Base-by-base conservation (phyloP, 169 alveolate species). In the Neospora caninum region DNA sequence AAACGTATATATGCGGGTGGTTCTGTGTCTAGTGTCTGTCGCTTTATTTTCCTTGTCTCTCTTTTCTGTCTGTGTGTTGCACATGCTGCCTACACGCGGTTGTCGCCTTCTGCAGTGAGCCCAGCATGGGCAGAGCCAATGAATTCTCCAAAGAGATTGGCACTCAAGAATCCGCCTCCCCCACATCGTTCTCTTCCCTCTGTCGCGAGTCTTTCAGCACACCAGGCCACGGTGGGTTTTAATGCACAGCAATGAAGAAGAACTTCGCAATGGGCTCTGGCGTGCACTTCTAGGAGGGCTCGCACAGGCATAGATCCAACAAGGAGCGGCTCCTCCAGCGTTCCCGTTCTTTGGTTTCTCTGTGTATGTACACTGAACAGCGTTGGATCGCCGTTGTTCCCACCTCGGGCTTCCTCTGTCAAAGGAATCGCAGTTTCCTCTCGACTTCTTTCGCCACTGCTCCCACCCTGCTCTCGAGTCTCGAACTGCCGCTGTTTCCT, bases 101-200 rank as follows among this genome's bases (percentile, higher is more conserved):
- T 95, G 92, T 96, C 98, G 34, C 98, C 98, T 86, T 96, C 98
- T 31, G 97, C 97, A 31, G 98, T 96, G 89, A 96, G 94, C 42
- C 95, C 95, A n/a, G 95, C 95, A 31, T 94, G 97, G 83, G 97
- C 94, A 18, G 91, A 49, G 9, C 64, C 49, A 84, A 58, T 86
- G 78, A 45, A 41, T 43, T 86, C 91, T 4, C 91, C 91, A 54
- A 88, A 58, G 29, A 58, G 31, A 39, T 58, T 88, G 84, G 73
- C 64, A 36, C 80, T 45, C 22, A 88, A 67, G 80, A 43, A 88
- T 27, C 84, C 93, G 42, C 67, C 80, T 13, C 84, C 84, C 27
- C 80, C 80, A n/a, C 93, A 88, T 36, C 84, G n/a, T n/a, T 88
- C 80, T 34, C 86, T n/a, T 20, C 93, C 42, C 36, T 31, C 64